These are phyloP conservation scores for Termitomyces sp. DNA, from an alignment of 768 basidiomycete species.

Conservation along the genomic window DNA sequence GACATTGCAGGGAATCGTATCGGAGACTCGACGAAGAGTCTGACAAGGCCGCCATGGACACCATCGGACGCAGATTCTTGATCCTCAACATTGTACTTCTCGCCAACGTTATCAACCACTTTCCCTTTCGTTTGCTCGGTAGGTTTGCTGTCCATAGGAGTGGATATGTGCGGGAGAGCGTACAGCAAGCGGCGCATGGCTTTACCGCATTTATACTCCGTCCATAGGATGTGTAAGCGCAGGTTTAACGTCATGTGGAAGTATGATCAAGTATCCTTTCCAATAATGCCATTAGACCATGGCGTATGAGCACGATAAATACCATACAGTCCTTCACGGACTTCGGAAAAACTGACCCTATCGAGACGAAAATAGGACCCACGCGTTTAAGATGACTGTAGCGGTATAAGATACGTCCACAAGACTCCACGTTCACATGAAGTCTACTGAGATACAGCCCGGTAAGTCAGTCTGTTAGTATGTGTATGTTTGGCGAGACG, in stretches of 20 bases:
- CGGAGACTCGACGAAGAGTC: constrained; percentile 58
- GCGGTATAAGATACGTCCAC: not conserved
- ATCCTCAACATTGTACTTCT: not conserved
- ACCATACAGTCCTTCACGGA: not conserved
- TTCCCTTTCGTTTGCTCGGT: not conserved
- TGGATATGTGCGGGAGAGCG: too few species aligned
- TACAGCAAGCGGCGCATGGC: not conserved
- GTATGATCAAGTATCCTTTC: not conserved
- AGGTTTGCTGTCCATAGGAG: not conserved
- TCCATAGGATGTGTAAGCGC: not conserved
- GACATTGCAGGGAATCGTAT: constrained; percentile 51
- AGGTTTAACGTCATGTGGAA: not conserved
- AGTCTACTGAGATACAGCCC: not conserved
- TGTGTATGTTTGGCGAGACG: not conserved
- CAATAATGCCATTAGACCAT: not conserved
- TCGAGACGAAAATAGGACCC: not conserved
- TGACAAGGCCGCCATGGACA: constrained; percentile 46
- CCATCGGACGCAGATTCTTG: constrained; percentile 8
- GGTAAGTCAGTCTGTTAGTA: not conserved
- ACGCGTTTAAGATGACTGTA: not conserved
- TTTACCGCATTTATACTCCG: not conserved
- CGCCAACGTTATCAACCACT: not conserved
- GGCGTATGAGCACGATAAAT: not conserved
- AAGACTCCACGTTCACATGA: not conserved
- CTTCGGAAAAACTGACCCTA: not conserved